Conservation (phyloP, 1,284 basidiomycete genomes). For the Trametes pubescens region DNA sequence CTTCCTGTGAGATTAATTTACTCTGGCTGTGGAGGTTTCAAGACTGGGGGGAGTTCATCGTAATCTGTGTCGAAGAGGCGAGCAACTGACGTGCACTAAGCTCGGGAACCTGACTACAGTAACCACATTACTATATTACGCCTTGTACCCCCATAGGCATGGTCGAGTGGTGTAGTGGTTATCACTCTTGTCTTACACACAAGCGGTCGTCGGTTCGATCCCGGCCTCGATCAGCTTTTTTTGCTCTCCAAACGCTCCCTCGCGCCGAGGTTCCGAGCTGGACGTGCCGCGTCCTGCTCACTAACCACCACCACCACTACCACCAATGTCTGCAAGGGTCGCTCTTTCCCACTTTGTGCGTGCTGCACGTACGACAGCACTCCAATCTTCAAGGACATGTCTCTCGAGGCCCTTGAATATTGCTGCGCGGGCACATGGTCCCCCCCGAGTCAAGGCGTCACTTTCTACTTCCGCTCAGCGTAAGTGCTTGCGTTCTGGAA, state of each 20-base stretch:
- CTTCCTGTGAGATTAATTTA: too few relatives aligned
- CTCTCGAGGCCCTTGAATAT: neutral
- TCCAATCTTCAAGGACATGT: neutral
- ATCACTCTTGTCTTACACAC: constrained; percentile 37
- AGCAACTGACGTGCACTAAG: too few relatives aligned
- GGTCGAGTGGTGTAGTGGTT: constrained; percentile 38
- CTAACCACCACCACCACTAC: neutral
- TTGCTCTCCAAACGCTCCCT: neutral
- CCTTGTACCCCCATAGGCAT: too few relatives aligned
- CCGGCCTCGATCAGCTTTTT: constrained; percentile 32
- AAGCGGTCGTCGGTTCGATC: constrained; percentile 37
- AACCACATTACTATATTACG: too few relatives aligned
- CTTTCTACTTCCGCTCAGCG: constrained; percentile 2
- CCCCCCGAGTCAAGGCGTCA: neutral
- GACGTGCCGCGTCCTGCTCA: constrained; percentile 1
- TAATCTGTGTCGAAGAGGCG: too few relatives aligned
- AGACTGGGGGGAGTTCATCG: too few relatives aligned
- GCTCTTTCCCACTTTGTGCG: neutral
- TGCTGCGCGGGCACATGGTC: neutral
- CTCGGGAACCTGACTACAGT: too few relatives aligned
- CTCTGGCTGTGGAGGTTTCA: too few relatives aligned
- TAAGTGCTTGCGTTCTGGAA: neutral
- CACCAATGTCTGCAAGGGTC: constrained; percentile 4
- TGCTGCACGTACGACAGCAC: neutral
- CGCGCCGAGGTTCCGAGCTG: neutral